Conservation (phyloP, 2,329 filamentous ascomycete species). For the Tolypocladium amazonense region DNA sequence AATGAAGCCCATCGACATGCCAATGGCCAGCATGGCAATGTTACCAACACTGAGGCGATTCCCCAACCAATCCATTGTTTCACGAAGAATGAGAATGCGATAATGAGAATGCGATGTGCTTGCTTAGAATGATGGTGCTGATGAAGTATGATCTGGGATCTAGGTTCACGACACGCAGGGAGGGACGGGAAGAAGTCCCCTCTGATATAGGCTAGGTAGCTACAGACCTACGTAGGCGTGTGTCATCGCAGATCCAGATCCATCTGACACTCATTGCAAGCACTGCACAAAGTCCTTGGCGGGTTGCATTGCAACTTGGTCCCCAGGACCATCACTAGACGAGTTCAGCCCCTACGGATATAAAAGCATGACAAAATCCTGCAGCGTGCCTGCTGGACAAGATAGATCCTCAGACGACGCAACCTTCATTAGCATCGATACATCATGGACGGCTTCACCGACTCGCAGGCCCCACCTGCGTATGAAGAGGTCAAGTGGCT, state of each 20-base stretch:
- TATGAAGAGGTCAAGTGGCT: constrained; percentile 6
- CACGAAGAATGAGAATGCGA: too few species aligned
- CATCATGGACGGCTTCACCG: constrained; percentile 6
- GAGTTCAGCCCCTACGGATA: background rate
- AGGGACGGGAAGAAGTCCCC: background rate
- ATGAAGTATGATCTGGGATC: background rate
- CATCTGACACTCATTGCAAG: background rate
- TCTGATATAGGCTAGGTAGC: background rate
- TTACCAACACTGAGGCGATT: background rate
- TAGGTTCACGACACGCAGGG: background rate
- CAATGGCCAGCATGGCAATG: background rate
- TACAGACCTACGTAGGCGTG: background rate
- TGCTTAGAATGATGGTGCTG: background rate
- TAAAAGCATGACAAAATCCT: background rate
- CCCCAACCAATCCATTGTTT: background rate
- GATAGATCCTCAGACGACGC: background rate
- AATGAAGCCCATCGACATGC: constrained; percentile 1
- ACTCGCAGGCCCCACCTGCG: constrained; percentile 2
- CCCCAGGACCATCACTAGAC: background rate
- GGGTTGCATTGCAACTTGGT: background rate
- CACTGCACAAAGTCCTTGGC: background rate
- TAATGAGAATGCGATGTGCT: background rate
- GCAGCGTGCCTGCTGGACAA: background rate
- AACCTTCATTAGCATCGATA: background rate
- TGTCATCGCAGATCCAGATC: background rate